phyloP scores from a whole-genome alignment of 345 rosid species.

The Xanthoceras sorbifolium region DNA sequence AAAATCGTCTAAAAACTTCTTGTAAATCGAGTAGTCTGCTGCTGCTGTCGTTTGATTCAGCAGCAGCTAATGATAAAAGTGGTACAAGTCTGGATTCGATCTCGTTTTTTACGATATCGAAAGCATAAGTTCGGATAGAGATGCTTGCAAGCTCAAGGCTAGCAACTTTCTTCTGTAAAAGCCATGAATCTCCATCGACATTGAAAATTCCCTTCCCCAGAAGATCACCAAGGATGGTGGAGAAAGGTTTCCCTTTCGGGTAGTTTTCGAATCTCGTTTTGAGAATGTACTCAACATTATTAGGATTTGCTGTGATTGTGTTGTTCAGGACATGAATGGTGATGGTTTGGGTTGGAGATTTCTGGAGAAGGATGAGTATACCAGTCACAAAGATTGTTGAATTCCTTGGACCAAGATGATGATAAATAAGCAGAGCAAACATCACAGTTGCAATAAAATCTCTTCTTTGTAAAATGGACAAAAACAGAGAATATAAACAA shows the following conservation, averaged over 20 bases:
- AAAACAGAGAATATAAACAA: conserved; percentile 19
- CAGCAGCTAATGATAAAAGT: conserved; percentile 23
- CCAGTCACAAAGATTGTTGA: conserved; percentile 51
- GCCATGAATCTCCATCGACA: conserved; percentile 60
- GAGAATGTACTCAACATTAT: conserved; percentile 47
- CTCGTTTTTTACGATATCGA: conserved; percentile 38
- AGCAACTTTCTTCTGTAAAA: conserved; percentile 58
- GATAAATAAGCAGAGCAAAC: conserved; percentile 37
- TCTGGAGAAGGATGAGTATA: conserved; percentile 41
- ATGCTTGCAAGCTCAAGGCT: conserved; percentile 51
- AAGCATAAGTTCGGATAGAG: conserved; percentile 40
- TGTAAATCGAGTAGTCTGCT: conserved; percentile 61
- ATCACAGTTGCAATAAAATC: conserved; percentile 39
- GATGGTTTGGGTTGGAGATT: conserved; percentile 42
- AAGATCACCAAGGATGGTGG: conserved; percentile 45
- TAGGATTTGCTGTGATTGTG: conserved; percentile 45
- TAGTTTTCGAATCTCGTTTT: conserved; percentile 46
- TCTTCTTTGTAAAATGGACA: conserved; percentile 21
- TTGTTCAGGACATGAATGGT: conserved; percentile 40
- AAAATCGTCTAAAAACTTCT: conserved; percentile 57
- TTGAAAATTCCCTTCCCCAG: conserved; percentile 66
- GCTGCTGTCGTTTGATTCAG: conserved; percentile 7
- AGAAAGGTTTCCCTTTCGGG: conserved; percentile 56
- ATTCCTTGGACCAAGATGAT: conserved; percentile 41
- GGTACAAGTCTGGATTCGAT: conserved; percentile 49